These are phyloP conservation scores for Fistulinella staudtii DNA, from an alignment of 1,284 basidiomycete genomes.

Conservation along the genomic window DNA sequence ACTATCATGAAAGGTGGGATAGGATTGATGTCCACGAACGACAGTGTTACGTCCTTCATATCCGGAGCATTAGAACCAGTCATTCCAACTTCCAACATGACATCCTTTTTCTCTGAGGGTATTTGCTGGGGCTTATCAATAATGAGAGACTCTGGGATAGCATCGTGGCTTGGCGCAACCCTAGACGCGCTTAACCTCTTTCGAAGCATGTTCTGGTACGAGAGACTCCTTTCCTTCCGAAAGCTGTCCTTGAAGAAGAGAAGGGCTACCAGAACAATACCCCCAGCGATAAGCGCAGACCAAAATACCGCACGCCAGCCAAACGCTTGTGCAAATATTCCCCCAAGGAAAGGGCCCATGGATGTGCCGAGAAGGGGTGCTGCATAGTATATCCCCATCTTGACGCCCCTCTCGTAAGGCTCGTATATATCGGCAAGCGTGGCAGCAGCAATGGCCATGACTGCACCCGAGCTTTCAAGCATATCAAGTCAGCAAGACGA, in stretches of 20 bases:
- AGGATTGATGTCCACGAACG: constrained; percentile 71
- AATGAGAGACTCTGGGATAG: neutral
- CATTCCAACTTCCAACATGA: constrained; percentile 9
- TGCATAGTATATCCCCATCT: constrained; percentile 76
- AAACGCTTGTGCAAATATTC: constrained; percentile 64
- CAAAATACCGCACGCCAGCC: constrained; percentile 84
- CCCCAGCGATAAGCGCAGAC: constrained; percentile 67
- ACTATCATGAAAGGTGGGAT: constrained; percentile 59
- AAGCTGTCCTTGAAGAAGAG: constrained; percentile 78
- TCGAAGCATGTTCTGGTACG: constrained; percentile 64
- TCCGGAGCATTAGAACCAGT: constrained; percentile 1
- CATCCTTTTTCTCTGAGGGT: neutral
- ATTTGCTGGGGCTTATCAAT: constrained; percentile 1
- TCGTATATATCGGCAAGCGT: constrained; percentile 83
- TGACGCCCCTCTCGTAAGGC: constrained; percentile 72
- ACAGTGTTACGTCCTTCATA: constrained; percentile 47
- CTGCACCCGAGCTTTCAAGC: constrained; percentile 61
- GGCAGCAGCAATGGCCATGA: constrained; percentile 77
- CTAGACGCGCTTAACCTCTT: constrained; percentile 13
- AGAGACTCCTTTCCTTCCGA: constrained; percentile 72
- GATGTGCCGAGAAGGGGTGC: constrained; percentile 58
- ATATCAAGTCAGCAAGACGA: neutral
- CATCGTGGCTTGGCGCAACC: neutral
- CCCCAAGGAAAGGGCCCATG: constrained; percentile 70
- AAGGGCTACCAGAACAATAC: constrained; percentile 54